phyloP scores from a whole-genome alignment of 352 stramenopile species.

The Pythium insidiosum region DNA sequence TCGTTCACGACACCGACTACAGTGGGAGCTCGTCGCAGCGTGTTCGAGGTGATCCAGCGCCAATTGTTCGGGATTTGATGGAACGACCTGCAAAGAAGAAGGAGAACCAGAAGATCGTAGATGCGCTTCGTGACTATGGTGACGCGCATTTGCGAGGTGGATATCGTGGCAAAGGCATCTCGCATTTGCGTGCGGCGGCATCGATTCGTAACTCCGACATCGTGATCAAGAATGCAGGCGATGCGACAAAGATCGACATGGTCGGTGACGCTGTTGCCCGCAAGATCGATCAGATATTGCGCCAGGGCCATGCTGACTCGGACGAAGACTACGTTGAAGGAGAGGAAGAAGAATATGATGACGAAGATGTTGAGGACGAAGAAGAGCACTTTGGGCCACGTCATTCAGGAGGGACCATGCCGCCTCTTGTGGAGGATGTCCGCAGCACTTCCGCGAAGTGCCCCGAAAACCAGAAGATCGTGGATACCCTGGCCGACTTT shows the following conservation, averaged over 20 bases:
- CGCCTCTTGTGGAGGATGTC: conserved; percentile 49
- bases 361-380: conserved; percentile 16
- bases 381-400: conserved; percentile 17
- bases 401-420: conserved; percentile 10
- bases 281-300: conserved; percentile 75
- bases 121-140: conserved; percentile 58
- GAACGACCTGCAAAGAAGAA: conserved; percentile 39
- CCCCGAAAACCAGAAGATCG: conserved; percentile 48
- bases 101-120: conserved; percentile 66
- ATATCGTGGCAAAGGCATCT: conserved; percentile 61
- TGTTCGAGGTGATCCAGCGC: conserved; percentile 34
- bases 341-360: conserved; percentile 31
- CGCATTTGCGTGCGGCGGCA: conserved; percentile 56
- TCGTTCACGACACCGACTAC: conserved; percentile 32
- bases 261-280: conserved; percentile 41
- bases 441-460: conserved; percentile 24
- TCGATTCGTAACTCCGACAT: conserved; percentile 46
- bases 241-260: conserved; percentile 52
- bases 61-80: conserved; percentile 63
- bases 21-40: conserved; percentile 24
- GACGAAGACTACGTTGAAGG: conserved; percentile 53
- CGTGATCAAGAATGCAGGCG: conserved; percentile 34
- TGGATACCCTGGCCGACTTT: conserved; percentile 52
- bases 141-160: conserved; percentile 63
- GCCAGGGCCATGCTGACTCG: conserved; percentile 58